Conservation (phyloP, 108 stramenopile genomes). For the Nitzschia palea region DNA sequence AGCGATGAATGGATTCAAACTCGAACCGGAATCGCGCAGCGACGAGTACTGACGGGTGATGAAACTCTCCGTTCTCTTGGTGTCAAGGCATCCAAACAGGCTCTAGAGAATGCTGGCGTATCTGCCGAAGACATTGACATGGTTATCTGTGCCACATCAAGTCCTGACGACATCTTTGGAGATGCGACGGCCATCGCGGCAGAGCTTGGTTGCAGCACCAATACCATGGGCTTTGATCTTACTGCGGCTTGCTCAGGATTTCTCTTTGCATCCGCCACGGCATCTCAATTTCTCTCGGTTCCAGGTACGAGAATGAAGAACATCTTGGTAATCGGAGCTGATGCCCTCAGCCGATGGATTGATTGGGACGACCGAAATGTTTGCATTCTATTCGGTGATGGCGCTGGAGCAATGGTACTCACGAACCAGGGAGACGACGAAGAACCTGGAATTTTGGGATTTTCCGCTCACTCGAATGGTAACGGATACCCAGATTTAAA, state of each 20-base stretch:
- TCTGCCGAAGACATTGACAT: conserved; percentile 77
- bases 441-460: conserved; percentile 82
- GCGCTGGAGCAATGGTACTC: conserved; percentile 94
- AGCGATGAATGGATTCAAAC: conserved; percentile 95
- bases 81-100: conserved; percentile 59
- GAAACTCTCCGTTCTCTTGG: conserved; percentile 56
- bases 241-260: conserved; percentile 97
- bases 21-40: conserved; percentile 88
- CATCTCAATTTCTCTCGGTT: conserved; percentile 78
- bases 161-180: conserved; percentile 95
- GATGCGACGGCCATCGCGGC: conserved; percentile 89
- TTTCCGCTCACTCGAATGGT: conserved; percentile 93
- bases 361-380: conserved; percentile 97
- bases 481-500: conserved; percentile 82
- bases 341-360: conserved; percentile 91
- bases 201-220: conserved; percentile 67
- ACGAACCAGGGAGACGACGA: conserved; percentile 48
- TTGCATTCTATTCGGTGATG: conserved; percentile 97
- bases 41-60: conserved; percentile 64
- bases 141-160: conserved; percentile 89
- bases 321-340: conserved; percentile 90
- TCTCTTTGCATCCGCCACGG: conserved; percentile 91
- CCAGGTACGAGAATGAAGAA: conserved; percentile 58
- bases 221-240: conserved; percentile 92
- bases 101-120: conserved; percentile 75